Evolutionary conservation across 2,329 filamentous ascomycete species (phyloP), one percentile per base, ranked within the genome.

Genomic region (Clarireedia paspali): DNA sequence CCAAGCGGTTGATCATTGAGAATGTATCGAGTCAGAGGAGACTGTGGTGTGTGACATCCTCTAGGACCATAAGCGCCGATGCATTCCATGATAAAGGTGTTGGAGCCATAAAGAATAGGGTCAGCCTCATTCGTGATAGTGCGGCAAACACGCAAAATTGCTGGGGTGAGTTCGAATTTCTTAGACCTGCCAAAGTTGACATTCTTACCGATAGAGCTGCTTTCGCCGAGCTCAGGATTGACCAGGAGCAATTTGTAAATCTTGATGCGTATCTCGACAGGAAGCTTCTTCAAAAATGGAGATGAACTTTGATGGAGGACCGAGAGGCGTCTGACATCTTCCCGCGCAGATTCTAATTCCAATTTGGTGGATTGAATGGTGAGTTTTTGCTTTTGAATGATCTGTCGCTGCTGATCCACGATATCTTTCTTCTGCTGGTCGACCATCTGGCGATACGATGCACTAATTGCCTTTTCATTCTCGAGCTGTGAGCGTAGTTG

Each of bases 81-180:
- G 3, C 48, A 57, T 23, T 51, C 54, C 3, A 58, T 50, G 3
- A 58, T 24, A 14, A 58, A 58, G 15, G 53, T 58, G 30, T 58
- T 58, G 15, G 27, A 52, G n/a, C 48, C 53, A 5, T 58, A 58
- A 1, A 58, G 49, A 45, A 52, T 47, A 9, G 27, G 23, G 39
- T 42, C 55, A 12, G 57, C 57, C 52, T 58, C 57, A 12, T 15
- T n/a, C 17, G 36, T 44, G 27, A 58, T 57, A n/a, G 30, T 36
- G 40, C 34, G 51, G 15, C 57, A 58, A 2, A 48, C 50, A 15
- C 44, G 15, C 5, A 58, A 47, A 12, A 57, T 48, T 5, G 30
- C 38, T 30, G 57, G 57, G 14, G 44, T 2, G 6, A 58, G 46
- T 26, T 34, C 53, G 17, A 56, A 58, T 20, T 42, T 45, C 7